phyloP scores from a whole-genome alignment of 2,329 filamentous ascomycete species.

The Alternaria consortialis region DNA sequence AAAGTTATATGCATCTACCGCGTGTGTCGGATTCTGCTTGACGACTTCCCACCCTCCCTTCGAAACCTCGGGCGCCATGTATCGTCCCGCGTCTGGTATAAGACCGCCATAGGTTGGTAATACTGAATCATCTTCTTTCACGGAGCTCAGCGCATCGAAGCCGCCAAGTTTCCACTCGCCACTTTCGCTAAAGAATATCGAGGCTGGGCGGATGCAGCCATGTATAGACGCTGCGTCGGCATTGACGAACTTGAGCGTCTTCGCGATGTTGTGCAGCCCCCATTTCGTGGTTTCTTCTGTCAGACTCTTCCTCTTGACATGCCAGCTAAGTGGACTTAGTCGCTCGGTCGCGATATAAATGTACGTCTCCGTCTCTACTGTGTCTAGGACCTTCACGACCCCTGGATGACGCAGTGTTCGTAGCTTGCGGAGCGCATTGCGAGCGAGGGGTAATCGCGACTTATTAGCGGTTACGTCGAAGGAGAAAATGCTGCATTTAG shows the following conservation, averaged over 20 bases:
- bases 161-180: slow-evolving; percentile 97
- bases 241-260: slow-evolving; percentile 96
- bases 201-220: slow-evolving; percentile 83
- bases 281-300: slow-evolving; percentile 95
- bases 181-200: slow-evolving; percentile 92
- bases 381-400: slow-evolving; percentile 92
- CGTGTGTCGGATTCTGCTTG: slow-evolving; percentile 80
- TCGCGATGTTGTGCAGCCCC: slow-evolving; percentile 89
- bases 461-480: slow-evolving; percentile 88
- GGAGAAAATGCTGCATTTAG: slow-evolving; percentile 94
- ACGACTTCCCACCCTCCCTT: slow-evolving; percentile 91
- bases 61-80: slow-evolving; percentile 85
- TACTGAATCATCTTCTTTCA: slow-evolving; percentile 94
- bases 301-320: slow-evolving; percentile 85
- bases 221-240: slow-evolving; percentile 91
- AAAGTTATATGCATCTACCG: slow-evolving; percentile 87
- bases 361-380: slow-evolving; percentile 93
- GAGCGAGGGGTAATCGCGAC: slow-evolving; percentile 82
- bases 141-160: slow-evolving; percentile 90
- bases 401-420: slow-evolving; percentile 93
- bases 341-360: slow-evolving; percentile 97
- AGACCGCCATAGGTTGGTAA: slow-evolving; percentile 92
- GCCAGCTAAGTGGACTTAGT: slow-evolving; percentile 86
- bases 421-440: slow-evolving; percentile 92
- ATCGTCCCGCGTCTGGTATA: slow-evolving; percentile 83